Conservation (phyloP, 208 protist genomes). For the Crithidia bombi region DNA sequence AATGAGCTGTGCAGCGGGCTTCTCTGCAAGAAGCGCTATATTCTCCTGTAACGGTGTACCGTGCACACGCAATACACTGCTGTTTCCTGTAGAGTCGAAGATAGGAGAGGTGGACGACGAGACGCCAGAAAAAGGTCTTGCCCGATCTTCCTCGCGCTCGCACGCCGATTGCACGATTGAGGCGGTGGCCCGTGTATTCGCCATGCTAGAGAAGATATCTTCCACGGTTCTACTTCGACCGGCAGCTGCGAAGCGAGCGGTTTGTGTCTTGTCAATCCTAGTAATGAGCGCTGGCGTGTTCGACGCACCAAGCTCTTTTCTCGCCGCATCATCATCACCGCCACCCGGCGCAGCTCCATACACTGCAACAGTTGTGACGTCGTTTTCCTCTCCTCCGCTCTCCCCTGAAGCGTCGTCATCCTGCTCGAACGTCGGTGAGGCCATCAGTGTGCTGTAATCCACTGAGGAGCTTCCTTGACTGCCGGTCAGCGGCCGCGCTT, state of each 20-base stretch:
- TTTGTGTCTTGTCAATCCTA: neutral
- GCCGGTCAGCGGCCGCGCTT: neutral
- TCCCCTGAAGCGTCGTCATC: neutral
- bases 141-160: constrained; percentile 6
- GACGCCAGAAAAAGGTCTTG: neutral
- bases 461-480: neutral
- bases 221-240: constrained; percentile 14
- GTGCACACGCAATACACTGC: neutral
- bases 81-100: neutral
- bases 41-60: neutral
- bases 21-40: neutral
- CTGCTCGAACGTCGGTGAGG: neutral
- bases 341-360: neutral
- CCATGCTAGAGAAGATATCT: neutral
- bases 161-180: constrained; percentile 15
- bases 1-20: neutral
- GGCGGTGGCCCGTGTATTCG: neutral
- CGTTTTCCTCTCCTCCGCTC: neutral
- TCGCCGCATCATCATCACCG: neutral
- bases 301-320: too few species aligned
- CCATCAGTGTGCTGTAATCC: constrained; percentile 9
- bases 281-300: too few species aligned
- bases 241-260: neutral
- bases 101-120: neutral
- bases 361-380: neutral